Evolutionary conservation across 257 asterid genomes (phyloP), one percentile per base, ranked within the genome.

Genomic region (Plantago major): DNA sequence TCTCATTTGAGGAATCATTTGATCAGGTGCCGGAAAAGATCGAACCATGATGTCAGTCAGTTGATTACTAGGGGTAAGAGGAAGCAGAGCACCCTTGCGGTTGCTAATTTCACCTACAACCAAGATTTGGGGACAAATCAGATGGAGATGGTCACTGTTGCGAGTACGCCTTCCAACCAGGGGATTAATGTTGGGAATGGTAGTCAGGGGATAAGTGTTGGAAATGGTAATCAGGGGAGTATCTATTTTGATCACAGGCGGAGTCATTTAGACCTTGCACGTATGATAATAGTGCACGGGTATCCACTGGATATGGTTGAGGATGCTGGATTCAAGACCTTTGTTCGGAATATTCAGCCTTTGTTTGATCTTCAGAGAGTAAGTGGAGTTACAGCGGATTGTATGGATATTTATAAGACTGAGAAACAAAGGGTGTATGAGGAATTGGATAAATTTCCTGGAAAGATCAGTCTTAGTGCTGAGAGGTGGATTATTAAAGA

Each of bases 1-100:
- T 86, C 98, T 43, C 97, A 92, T 67, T 73, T 92, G 74, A 80
- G 97, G 74, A 92, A 92, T 68, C 98, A 88, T 80, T 80, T 92
- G 74, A 82, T 82, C 63, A 81, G 98, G 81, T 92, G 98, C 55
- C 84, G 83, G 42, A 78, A 87, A 58, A 79, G 90, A 65, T 73
- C 85, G 8, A 86, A 88, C 72, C 87, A 82, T 67, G 95, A 86
- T 63, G 52, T 86, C 53, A 66, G 78, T 11, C 87, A 81, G 57
- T 66, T 81, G 54, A 57, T 88, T 60, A 72, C 95, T 6, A 75
- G 86, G 72, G 95, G 93, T 26, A 84, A 80, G 75, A 86, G 81
- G 71, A 91, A 88, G 78, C 94, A 84, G 46, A 81, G 46, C 62
- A 60, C 83, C 6, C 69, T 80, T 63, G 68, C 85, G 38, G 33